Evolutionary conservation across 1,139 yeast genomes (phyloP).

Genomic region (Zhuliangozyma parablackwelliae): DNA sequence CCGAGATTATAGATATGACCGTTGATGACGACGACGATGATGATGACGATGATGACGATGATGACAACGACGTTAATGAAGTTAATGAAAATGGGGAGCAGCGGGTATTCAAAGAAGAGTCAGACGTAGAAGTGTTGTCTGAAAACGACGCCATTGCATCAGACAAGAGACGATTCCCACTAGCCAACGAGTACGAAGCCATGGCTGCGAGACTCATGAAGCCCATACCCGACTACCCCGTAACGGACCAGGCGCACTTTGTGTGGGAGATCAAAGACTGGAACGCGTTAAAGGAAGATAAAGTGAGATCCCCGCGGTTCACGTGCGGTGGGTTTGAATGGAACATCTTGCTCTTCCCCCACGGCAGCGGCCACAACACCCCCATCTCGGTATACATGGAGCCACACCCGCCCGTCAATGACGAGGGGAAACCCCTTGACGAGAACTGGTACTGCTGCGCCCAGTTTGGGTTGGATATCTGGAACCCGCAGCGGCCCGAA

Average conservation of each 20-base stretch:
- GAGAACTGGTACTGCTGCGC: constrained; percentile 81
- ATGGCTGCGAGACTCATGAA: constrained; percentile 33
- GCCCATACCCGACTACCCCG: constrained; percentile 43
- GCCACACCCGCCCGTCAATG: constrained; percentile 44
- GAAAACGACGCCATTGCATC: not conserved
- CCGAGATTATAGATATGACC: constrained; percentile 9
- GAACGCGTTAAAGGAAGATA: constrained; percentile 42
- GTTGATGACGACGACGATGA: constrained; percentile 3
- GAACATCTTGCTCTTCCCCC: constrained; percentile 75
- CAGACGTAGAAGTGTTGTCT: not conserved
- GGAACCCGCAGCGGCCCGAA: constrained; percentile 73
- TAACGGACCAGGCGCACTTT: constrained; percentile 34
- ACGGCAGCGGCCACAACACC: constrained; percentile 54
- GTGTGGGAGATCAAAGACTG: constrained; percentile 81
- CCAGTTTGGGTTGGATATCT: constrained; percentile 80
- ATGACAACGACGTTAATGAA: constrained; percentile 1
- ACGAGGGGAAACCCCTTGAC: constrained; percentile 27
- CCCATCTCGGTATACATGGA: constrained; percentile 62
- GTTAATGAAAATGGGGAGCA: not conserved
- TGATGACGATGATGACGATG: constrained; percentile 3
- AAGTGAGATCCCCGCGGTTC: constrained; percentile 51
- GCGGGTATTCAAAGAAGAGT: not conserved
- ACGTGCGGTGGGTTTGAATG: constrained; percentile 68
- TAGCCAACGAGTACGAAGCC: constrained; percentile 29
- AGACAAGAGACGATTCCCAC: constrained; percentile 12